Evolutionary conservation across 2,329 filamentous ascomycete genomes (phyloP), one percentile per base, ranked within the genome.

Genomic region (Trichoderma koningii): DNA sequence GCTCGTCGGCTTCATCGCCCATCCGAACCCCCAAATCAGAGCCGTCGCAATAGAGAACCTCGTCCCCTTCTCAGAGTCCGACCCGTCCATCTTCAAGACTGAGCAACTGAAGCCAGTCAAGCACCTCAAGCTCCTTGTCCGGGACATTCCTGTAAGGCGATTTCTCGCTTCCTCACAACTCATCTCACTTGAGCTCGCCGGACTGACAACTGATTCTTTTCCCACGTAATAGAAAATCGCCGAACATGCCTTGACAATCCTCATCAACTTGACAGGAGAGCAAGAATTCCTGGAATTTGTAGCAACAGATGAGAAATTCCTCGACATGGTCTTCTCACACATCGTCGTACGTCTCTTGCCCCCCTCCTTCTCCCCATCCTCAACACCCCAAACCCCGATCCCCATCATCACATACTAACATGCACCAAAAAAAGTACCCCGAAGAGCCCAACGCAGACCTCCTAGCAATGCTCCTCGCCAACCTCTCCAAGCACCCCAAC

Each of bases 1-100:
- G 92, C 87, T 97, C 62, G 92, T 97, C 67, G 92, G 93, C 76
- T 97, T 98, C 78, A 90, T 98, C 66, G 90, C 91, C 77, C 90
- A 96, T 79, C 91, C 91, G 66, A 97, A 96, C 75, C 92, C 92
- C 48, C 91, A 97, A 75, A 92, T 98, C 69, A 88, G 95, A 71
- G 88, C 92, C 75, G 84, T 94, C 70, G 93, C 93, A 55, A 87
- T 89, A 62, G 93, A 97, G 77, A 91, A 96, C 71, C 83, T 97
- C 42, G 88, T 97, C 52, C 91, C 92, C 12, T 98, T 91, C 69
- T 91, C 91, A 26, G 83, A 87, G 12, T 79, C 84, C 1, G 85
- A 97, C 69, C 89, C 91, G 0, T 80, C 82, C 0, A 85, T 98
- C 23, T 99, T 99, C 83, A 98, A 97, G 78, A 82, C 83, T 7